phyloP scores from a whole-genome alignment of 176 grass and related monocot genomes.

The Rhynchospora tenuis region DNA sequence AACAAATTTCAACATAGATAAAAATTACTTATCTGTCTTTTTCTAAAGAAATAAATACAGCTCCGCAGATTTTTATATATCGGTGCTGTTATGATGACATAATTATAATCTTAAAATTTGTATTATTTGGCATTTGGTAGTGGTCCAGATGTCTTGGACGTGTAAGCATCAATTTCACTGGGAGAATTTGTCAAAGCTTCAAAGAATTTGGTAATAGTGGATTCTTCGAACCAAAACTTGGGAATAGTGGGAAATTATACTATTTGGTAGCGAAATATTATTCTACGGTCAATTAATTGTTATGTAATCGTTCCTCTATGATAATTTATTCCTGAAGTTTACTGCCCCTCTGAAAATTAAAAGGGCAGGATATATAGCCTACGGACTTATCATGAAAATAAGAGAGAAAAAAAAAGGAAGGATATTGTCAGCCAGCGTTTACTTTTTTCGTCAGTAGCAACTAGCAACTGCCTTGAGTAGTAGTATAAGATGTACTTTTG shows the following conservation, averaged over 20 bases:
- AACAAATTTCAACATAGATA: neutral
- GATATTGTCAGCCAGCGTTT: neutral
- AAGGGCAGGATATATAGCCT: neutral
- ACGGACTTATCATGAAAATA: no score
- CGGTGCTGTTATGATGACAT: neutral
- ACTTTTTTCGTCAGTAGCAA: neutral
- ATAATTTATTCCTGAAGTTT: neutral
- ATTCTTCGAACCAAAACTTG: no score
- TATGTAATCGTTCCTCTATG: neutral
- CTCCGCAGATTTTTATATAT: neutral
- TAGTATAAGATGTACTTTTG: neutral
- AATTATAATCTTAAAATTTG: slow-evolving; percentile 1
- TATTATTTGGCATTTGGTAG: neutral
- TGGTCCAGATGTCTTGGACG: neutral
- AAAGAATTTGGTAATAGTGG: neutral
- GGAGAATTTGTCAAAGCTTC: neutral
- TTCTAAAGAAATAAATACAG: neutral
- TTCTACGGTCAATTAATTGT: neutral
- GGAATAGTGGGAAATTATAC: neutral
- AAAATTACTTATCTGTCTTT: neutral
- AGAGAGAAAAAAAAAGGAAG: no score
- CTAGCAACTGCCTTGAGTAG: neutral
- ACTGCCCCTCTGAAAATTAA: neutral
- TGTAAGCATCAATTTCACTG: neutral
- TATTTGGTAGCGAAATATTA: neutral